Evolutionary conservation across 164 flowering plant genomes (phyloP).

Genomic region (Stephania yunnanensis): DNA sequence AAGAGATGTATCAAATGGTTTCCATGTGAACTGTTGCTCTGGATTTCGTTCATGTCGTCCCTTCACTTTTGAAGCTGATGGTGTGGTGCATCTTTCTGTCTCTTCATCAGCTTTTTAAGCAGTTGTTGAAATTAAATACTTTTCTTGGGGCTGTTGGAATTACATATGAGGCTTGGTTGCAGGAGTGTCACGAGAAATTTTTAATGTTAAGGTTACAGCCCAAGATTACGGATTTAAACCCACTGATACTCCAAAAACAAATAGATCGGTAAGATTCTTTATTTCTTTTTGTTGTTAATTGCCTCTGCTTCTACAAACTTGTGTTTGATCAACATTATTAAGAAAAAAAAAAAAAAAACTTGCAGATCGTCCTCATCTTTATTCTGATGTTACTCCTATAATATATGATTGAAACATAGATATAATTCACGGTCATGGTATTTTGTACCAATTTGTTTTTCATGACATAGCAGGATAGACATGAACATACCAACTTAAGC

Average conservation of each 20-base stretch:
- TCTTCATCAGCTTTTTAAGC: background rate
- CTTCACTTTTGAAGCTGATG: slow-evolving; percentile 54
- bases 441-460: too few species aligned
- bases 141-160: background rate
- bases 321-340: background rate
- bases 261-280: slow-evolving; percentile 70
- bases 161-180: slow-evolving; percentile 20
- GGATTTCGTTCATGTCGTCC: slow-evolving; percentile 69
- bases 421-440: too few species aligned
- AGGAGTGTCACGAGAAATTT: slow-evolving; percentile 89
- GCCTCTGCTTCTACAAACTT: slow-evolving; percentile 1
- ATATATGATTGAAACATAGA: background rate
- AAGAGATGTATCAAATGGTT: slow-evolving; percentile 58
- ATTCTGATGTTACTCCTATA: background rate
- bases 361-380: background rate
- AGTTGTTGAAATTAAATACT: background rate
- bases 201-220: slow-evolving; percentile 71
- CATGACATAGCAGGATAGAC: background rate
- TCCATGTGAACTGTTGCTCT: slow-evolving; percentile 94
- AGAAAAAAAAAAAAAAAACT: background rate
- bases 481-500: background rate
- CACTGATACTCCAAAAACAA: slow-evolving; percentile 90
- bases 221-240: slow-evolving; percentile 81
- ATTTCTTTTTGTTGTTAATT: background rate
- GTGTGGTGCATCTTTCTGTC: slow-evolving; percentile 29